Base-by-base conservation (phyloP, 2,329 filamentous ascomycete species). In the Cryphonectria japonica region DNA sequence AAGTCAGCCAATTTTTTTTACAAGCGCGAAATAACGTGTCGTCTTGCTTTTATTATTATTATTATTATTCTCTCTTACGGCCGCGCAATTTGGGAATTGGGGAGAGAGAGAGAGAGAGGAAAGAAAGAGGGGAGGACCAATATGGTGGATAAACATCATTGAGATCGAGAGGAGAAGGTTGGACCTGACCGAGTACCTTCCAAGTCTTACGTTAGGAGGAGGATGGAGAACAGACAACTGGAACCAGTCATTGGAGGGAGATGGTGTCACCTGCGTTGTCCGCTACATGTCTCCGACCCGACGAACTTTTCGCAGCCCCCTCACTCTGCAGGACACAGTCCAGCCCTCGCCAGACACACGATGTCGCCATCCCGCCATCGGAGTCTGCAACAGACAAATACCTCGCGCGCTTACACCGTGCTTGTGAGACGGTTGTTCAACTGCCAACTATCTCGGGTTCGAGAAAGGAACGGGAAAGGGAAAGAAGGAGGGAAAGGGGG, bases 371-470 rank as follows among this genome's bases (percentile, higher is more conserved):
- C 16, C 9, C 19, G 43, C 3, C 22, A 26, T 39, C 19, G 46
- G 46, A 52, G 1, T 1, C 37, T 39, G 37, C 46, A 52, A 22
- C 19, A 22, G 34, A 34, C 34, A 34, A 34, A 34, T 6, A 34
- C 34, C 34, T 6, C 46, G 22, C 41, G 22, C 32, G 39, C 29
- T 14, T 39, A 22, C 29, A 65, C 63, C 37, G 41, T 65, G 63
- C 16, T 34, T 65, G 43, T 65, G 63, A 34, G 7, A 61, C 41
- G 63, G 19, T 29, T 65, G 11, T 29, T 43, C 11, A 65, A 65
- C 29, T 65, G 63, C 63, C 63, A 43, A 26, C 1, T 64, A 43
- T 29, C 61, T 65, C 63, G 26, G 63, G 29, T 37, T 32, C 46
- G 46, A 19, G 6, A 50, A n/a, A 22, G 9, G 41, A 19, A 39